A percentile compares a stretch with the other conserved stretches of the same genome.
phyloP scores from a whole-genome alignment of 495 filamentous ascomycete species.

The Penicillium odoratum region DNA sequence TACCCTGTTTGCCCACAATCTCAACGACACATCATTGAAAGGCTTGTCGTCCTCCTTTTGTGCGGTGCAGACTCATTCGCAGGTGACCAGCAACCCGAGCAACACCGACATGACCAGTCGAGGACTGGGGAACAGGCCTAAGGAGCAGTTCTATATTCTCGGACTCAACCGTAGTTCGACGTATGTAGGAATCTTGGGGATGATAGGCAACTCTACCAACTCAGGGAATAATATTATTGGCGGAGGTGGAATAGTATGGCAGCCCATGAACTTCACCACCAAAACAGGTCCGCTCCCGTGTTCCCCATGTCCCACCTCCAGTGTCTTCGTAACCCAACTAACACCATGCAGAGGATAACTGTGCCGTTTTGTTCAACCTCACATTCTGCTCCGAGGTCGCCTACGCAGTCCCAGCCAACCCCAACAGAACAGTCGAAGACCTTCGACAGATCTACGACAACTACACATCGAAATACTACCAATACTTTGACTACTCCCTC shows the following conservation, averaged over 20 bases:
- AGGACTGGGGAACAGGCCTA: constrained; percentile 61
- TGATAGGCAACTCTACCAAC: constrained; percentile 53
- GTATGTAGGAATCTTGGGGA: constrained; percentile 72
- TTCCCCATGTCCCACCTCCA: too few species aligned
- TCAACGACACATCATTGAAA: constrained; percentile 54
- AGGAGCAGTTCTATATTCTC: constrained; percentile 82
- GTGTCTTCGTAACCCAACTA: too few species aligned
- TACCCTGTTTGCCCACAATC: constrained; percentile 74
- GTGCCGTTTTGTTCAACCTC: constrained; percentile 80
- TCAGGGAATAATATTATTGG: constrained; percentile 51
- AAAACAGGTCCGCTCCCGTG: constrained; percentile 61
- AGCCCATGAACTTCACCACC: constrained; percentile 66
- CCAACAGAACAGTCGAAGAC: constrained; percentile 38
- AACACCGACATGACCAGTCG: constrained; percentile 66
- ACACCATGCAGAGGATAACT: constrained; percentile 59
- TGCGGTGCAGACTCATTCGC: constrained; percentile 61
- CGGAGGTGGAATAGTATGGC: constrained; percentile 72
- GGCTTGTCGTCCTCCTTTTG: constrained; percentile 77
- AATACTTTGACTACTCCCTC: constrained; percentile 77
- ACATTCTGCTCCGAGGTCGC: constrained; percentile 81
- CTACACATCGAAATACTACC: constrained; percentile 57
- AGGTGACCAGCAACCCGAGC: constrained; percentile 56
- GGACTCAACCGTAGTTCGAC: constrained; percentile 66
- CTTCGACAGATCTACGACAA: constrained; percentile 71
- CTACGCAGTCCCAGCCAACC: constrained; percentile 86